Conservation (phyloP, 805 yeast species). For the Lachancea lanzarotensis region DNA sequence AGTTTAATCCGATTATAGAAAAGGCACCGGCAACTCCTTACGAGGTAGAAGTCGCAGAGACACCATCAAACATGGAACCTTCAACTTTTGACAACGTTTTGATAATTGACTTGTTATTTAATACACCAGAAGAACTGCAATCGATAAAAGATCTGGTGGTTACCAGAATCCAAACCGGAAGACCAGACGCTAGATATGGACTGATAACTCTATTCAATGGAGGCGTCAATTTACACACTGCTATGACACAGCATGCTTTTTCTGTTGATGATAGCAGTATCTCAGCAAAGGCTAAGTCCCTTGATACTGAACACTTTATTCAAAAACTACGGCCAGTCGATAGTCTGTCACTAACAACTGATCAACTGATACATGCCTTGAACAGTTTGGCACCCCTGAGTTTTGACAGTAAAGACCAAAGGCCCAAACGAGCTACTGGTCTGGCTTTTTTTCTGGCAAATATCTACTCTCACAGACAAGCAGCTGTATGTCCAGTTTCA, state of each 20-base stretch:
- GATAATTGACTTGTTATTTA: slow-evolving; percentile 11
- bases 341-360: not conserved
- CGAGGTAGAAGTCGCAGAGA: not conserved
- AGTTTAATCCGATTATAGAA: slow-evolving; percentile 9
- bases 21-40: slow-evolving; percentile 6
- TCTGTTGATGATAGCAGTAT: slow-evolving; percentile 1
- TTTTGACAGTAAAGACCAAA: not conserved
- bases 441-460: slow-evolving; percentile 16
- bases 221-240: not conserved
- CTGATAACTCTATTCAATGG: slow-evolving; percentile 2
- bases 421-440: slow-evolving; percentile 17
- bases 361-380: not conserved
- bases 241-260: not conserved
- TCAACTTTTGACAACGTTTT: not conserved
- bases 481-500: not conserved
- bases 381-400: not conserved
- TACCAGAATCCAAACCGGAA: not conserved
- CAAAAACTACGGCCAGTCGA: not conserved
- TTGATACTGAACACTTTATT: not conserved
- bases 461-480: not conserved
- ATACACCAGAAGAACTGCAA: slow-evolving; percentile 8
- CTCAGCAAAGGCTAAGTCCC: not conserved
- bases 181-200: not conserved
- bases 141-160: slow-evolving; percentile 1
- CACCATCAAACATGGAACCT: not conserved